These are phyloP conservation scores for Pisolithus orientalis DNA, from an alignment of 768 basidiomycete species.

Conservation along the genomic window DNA sequence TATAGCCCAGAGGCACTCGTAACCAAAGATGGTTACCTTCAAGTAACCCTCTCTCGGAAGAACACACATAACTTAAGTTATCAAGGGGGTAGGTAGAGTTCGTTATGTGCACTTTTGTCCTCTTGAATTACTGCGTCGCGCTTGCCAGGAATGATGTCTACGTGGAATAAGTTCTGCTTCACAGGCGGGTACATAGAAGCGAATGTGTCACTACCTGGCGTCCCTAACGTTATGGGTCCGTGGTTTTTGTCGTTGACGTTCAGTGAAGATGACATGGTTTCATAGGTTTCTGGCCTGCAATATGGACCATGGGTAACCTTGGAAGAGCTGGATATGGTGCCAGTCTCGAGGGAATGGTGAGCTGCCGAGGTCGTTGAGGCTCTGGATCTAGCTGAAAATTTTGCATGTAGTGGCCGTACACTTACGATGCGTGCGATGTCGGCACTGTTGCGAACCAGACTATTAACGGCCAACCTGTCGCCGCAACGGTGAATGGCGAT, in stretches of 20 bases:
- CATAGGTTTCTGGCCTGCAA: constrained; percentile 44
- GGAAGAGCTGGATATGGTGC: constrained; percentile 69
- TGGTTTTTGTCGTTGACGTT: neutral
- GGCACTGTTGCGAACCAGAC: constrained; percentile 83
- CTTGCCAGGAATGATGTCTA: constrained; percentile 43
- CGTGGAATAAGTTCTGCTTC: constrained; percentile 85
- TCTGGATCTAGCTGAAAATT: neutral
- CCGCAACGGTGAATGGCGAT: constrained; percentile 58
- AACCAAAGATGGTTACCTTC: constrained; percentile 45
- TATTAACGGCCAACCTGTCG: constrained; percentile 57
- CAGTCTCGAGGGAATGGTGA: constrained; percentile 45
- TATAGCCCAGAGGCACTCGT: constrained; percentile 46
- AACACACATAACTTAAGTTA: constrained; percentile 42
- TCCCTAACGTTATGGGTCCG: constrained; percentile 51
- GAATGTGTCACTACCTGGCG: constrained; percentile 58
- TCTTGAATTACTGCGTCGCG: constrained; percentile 21
- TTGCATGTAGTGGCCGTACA: constrained; percentile 53
- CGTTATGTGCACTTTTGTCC: constrained; percentile 8
- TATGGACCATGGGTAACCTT: constrained; percentile 55
- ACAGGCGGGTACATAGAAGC: constrained; percentile 74
- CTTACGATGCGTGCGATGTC: constrained; percentile 72
- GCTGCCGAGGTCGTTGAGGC: constrained; percentile 5
- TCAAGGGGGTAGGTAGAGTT: constrained; percentile 28
- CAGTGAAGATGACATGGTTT: constrained; percentile 2
- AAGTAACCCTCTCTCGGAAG: constrained; percentile 44